Evolutionary conservation across 306 rosid genomes (phyloP), one percentile per base, ranked within the genome.

Genomic region (Cajanus cajan): DNA sequence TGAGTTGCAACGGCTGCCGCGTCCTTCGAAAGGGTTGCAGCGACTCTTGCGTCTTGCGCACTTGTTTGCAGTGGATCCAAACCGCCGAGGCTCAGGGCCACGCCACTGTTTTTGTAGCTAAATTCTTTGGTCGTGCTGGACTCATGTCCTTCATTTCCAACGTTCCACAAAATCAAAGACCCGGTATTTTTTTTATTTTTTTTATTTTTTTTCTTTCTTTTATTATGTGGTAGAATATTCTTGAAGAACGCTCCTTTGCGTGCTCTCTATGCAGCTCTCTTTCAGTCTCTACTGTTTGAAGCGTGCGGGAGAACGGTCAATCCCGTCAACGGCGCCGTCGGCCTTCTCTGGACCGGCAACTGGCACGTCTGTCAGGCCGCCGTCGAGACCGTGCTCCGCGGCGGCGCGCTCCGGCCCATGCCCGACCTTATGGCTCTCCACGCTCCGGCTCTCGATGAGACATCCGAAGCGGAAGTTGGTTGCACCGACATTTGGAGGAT

Each of bases 1-100:
- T 95, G 98, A 95, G 98, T 69, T 95, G 98, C 97, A 95, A 95
- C 91, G 98, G 98, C 0, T 95, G 98, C 89, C 87, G 98, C 1
- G 98, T 95, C 74, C 98, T 95, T 45, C 90, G 98, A 68, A 95
- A 95, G 86, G 98, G 98, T 24, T 95, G 98, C 91, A 95, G 98
- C 68, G 98, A 92, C 11, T 73, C 91, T 28, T 95, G 98, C 71
- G 77, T 95, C 40, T 76, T 95, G 47, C 88, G 98, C 44, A 96
- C 98, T 43, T 95, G 94, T 66, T 80, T 95, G 77, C 98, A 92
- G 79, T 92, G 98, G 98, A 92, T 95, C 79, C 97, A 91, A 0
- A 90, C 52, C 58, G 84, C 98, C 4, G 93, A 92, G 76, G 85
- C 98, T 19, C 98, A 95, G 79, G 98, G 98, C 40, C 90, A 95